phyloP scores from a whole-genome alignment of 164 flowering plant species.

The Warburgia ugandensis region DNA sequence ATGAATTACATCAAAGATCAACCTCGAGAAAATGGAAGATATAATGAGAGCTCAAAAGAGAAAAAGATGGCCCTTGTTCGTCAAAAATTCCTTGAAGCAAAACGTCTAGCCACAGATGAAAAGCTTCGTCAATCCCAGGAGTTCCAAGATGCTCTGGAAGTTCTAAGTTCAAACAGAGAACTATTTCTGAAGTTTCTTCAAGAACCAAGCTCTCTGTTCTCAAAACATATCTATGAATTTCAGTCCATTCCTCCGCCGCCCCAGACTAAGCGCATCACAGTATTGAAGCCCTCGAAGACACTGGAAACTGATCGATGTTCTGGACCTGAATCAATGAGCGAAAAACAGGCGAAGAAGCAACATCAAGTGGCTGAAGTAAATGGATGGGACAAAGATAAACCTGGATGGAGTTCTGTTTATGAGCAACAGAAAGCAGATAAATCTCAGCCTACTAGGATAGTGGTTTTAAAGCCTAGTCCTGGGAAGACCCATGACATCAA shows the following conservation, averaged over 20 bases:
- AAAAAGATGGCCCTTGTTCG: constrained; percentile 79
- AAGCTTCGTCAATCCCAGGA: constrained; percentile 75
- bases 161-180: constrained; percentile 70
- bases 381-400: constrained; percentile 28
- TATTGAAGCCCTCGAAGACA: constrained; percentile 74
- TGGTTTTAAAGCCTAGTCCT: constrained; percentile 60
- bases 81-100: constrained; percentile 83
- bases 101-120: constrained; percentile 69
- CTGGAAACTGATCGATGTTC: too few relatives aligned
- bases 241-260: constrained; percentile 47
- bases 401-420: constrained; percentile 20
- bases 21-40: constrained; percentile 32
- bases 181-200: constrained; percentile 71
- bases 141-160: constrained; percentile 84
- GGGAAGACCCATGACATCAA: constrained; percentile 42
- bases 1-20: constrained; percentile 23
- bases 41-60: constrained; percentile 32
- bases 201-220: constrained; percentile 68
- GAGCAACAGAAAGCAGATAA: constrained; percentile 28
- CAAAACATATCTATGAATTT: constrained; percentile 40
- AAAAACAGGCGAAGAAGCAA: constrained; percentile 29
- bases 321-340: too few relatives aligned
- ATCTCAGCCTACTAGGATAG: constrained; percentile 42
- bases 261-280: constrained; percentile 76
- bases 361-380: constrained; percentile 22